phyloP scores from a whole-genome alignment of 2,329 filamentous ascomycete genomes.

The Aspergillus quadricinctus region DNA sequence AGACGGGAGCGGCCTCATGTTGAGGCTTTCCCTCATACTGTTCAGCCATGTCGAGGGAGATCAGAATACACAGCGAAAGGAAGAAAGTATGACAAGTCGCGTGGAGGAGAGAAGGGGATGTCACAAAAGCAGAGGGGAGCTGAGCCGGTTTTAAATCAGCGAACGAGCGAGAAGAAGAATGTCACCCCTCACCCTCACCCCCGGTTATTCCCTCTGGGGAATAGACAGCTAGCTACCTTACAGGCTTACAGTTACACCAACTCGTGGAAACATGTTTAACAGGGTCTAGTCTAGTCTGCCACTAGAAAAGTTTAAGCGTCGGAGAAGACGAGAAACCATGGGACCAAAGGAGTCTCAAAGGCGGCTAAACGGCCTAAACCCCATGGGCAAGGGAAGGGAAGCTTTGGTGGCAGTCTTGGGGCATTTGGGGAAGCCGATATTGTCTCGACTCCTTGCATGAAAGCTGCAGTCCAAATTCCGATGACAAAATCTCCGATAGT shows the following conservation, averaged over 20 bases:
- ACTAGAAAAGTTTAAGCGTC: background rate
- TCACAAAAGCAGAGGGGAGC: background rate
- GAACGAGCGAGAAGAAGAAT: background rate
- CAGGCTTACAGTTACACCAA: too few species aligned
- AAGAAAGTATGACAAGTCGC: background rate
- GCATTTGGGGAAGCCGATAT: background rate
- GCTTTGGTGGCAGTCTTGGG: background rate
- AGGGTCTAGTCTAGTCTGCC: background rate
- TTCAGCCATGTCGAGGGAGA: background rate
- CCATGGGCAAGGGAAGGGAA: background rate
- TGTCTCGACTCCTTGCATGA: background rate
- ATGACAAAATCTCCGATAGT: background rate
- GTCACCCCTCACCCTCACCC: background rate
- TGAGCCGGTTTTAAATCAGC: background rate
- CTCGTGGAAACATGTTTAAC: background rate
- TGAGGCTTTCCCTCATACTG: background rate
- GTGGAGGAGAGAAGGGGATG: too few species aligned
- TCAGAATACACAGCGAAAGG: background rate
- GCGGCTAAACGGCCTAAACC: background rate
- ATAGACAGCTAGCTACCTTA: too few species aligned
- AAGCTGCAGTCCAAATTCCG: background rate
- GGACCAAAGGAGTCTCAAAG: background rate
- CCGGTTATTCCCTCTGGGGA: background rate
- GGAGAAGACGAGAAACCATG: background rate
- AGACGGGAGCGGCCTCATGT: background rate